Conservation (phyloP, 2,329 filamentous ascomycete genomes). For the Hymenotorrendiella dingleyae region DNA sequence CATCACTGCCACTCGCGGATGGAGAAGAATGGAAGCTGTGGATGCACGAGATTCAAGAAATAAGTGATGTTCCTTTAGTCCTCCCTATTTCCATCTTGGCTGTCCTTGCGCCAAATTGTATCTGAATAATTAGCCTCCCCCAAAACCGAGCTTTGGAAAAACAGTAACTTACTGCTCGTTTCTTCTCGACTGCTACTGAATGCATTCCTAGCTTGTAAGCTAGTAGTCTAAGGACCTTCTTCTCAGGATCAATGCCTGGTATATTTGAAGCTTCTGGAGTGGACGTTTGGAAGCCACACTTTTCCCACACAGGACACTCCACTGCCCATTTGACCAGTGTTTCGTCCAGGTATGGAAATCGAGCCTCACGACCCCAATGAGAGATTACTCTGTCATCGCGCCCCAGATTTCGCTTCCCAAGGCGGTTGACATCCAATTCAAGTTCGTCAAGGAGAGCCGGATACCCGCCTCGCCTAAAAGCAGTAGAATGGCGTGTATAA, state of each 20-base stretch:
- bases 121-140: conserved; percentile 39
- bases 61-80: conserved; percentile 61
- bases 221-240: conserved; percentile 72
- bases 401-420: conserved; percentile 91
- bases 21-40: no score
- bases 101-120: conserved; percentile 76
- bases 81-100: conserved; percentile 73
- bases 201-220: conserved; percentile 69
- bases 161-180: conserved; percentile 66
- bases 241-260: conserved; percentile 63
- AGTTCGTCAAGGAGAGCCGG: conserved; percentile 72
- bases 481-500: conserved; percentile 76
- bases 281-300: conserved; percentile 69
- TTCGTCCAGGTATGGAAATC: conserved; percentile 90
- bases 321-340: conserved; percentile 77
- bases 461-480: conserved; percentile 66
- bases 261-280: conserved; percentile 22
- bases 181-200: conserved; percentile 77
- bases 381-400: conserved; percentile 88
- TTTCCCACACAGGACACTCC: conserved; percentile 67
- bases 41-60: conserved; percentile 35
- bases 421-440: conserved; percentile 73
- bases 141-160: conserved; percentile 6
- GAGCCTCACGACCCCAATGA: conserved; percentile 80
- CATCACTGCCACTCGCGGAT: conserved; percentile 52